A percentile compares a stretch with the other conserved stretches of the same genome.
These are phyloP conservation scores for Middelhovenomyces tepae DNA, from an alignment of 805 yeast species.

Conservation along the genomic window DNA sequence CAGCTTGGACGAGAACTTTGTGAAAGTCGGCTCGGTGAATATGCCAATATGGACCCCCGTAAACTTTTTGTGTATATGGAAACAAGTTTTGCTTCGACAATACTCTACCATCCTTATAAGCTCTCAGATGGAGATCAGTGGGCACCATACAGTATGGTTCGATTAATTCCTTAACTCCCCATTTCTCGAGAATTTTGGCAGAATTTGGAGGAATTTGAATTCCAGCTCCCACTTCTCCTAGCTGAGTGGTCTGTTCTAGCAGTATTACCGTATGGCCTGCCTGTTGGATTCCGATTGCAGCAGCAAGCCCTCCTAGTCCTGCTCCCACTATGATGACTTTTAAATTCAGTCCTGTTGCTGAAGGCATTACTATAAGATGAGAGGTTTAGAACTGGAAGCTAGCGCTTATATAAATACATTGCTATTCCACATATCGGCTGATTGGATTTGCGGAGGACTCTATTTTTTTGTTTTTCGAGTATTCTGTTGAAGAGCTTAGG, in stretches of 20 bases:
- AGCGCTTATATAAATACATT: no score
- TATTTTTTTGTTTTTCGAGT: no score
- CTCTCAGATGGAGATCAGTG: slow-evolving; percentile 7
- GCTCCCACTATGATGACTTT: slow-evolving; percentile 25
- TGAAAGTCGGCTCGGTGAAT: slow-evolving; percentile 27
- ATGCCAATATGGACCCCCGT: slow-evolving; percentile 20
- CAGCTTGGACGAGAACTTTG: slow-evolving; percentile 20
- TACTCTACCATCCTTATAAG: slow-evolving; percentile 20
- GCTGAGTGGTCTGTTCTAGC: slow-evolving; percentile 22
- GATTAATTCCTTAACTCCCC: slow-evolving; percentile 17
- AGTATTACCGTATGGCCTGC: slow-evolving; percentile 24
- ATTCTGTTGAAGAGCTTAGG: no score
- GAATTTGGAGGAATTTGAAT: slow-evolving; percentile 29
- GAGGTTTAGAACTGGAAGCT: background rate
- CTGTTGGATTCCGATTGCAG: slow-evolving; percentile 22
- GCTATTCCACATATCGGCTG: no score
- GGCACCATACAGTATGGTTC: slow-evolving; percentile 10
- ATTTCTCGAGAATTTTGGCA: slow-evolving; percentile 18
- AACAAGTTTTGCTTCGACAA: slow-evolving; percentile 18
- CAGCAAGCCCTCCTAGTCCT: slow-evolving; percentile 27
- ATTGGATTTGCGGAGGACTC: no score
- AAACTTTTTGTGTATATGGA: slow-evolving; percentile 16
- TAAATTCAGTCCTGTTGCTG: background rate
- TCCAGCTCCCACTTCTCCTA: slow-evolving; percentile 31
- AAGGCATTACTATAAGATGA: no score